Conservation (phyloP, 148 eudicot genomes). For the Beta vulgaris region DNA sequence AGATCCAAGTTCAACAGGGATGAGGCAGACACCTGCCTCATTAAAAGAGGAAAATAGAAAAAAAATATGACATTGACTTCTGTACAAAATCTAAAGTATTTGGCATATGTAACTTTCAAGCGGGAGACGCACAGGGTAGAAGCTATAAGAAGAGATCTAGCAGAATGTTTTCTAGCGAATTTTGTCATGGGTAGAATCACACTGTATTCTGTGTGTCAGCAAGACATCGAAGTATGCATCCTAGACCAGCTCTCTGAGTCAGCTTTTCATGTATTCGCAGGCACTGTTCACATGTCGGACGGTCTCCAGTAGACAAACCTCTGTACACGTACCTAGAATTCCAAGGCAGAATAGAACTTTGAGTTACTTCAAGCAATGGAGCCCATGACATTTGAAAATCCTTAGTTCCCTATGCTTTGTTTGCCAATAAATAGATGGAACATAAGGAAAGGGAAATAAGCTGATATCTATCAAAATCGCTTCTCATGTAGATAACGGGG, state of each 20-base stretch:
- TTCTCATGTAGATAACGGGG: background rate
- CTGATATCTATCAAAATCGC: background rate
- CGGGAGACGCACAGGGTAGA: background rate
- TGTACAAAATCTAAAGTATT: conserved; percentile 3
- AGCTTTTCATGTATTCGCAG: conserved; percentile 85
- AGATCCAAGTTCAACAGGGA: background rate
- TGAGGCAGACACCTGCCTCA: background rate
- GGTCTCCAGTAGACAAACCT: conserved; percentile 93
- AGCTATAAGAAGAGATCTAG: background rate
- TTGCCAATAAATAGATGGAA: no score
- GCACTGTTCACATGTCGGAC: conserved; percentile 95
- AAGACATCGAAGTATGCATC: conserved; percentile 83
- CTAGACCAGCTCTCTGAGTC: conserved; percentile 89
- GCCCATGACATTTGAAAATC: no score
- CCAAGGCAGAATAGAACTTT: background rate
- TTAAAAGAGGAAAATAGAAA: background rate
- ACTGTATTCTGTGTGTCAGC: conserved; percentile 83
- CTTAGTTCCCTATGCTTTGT: no score
- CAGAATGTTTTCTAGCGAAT: conserved; percentile 5
- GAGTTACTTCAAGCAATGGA: background rate
- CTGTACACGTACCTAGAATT: conserved; percentile 72
- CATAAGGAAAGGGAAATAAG: background rate
- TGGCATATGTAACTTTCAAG: background rate
- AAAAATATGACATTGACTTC: background rate
- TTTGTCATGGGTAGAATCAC: conserved; percentile 21